Evolutionary conservation across 352 stramenopile genomes (phyloP), one percentile per base, ranked within the genome.

Genomic region (Achlya hypogyna): DNA sequence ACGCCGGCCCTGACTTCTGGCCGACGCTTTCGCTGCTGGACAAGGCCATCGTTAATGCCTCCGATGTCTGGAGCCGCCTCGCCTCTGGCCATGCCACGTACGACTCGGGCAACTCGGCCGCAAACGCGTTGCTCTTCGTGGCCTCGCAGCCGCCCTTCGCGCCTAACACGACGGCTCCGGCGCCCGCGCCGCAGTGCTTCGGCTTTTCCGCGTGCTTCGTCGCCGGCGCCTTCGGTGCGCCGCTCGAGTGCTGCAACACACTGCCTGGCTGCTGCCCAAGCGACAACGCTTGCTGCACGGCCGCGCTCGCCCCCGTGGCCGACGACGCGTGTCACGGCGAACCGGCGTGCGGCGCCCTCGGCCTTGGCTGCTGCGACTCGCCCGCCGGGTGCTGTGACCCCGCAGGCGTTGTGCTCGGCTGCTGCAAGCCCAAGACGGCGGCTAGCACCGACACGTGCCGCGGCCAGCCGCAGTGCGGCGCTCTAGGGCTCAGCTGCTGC

Each of bases 81-180:
- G 72, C 69, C 3, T 71, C 72, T 31, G 76, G 72, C 2, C 72
- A 89, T 25, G 72, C 71, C 32, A 68, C 59, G 1, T 91, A 83
- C 59, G 84, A 93, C 70, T 85, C 79, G 68, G 89, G 84, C 80
- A 88, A 86, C 51, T 89, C 82, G 25, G 74, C 70, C n/a, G 72
- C 79, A 0, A 91, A 93, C 65, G 75, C 84, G 20, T 75, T 91
- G 75, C 75, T 83, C 53, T 93, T 80, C 81, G 78, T 88, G 63
- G 84, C 82, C 0, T 91, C 84, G 49, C 76, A 82, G 5, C 81
- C 78, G 31, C 88, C 80, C 25, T 90, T 14, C 53, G 81, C 29
- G 78, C 71, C 28, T 49, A 72, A 12, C 70, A 71, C 2, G 66
- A 79, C 31, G 22, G 67, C 49, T 69, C 79, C 62, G 62, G 69